These are phyloP conservation scores for Exophiala oligosperma DNA, from an alignment of 2,329 filamentous ascomycete species.

Conservation along the genomic window DNA sequence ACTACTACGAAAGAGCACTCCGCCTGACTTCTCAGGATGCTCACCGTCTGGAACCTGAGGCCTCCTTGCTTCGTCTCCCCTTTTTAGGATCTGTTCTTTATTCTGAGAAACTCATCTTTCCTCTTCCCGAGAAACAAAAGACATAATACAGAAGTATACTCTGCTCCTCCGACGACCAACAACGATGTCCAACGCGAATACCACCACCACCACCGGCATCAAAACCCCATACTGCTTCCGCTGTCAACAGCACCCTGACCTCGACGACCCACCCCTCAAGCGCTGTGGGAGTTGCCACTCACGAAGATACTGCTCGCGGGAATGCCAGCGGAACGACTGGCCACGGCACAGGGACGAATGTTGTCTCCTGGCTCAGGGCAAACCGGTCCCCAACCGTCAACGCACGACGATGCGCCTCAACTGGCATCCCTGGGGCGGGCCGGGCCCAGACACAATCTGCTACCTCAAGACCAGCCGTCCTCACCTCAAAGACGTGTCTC, in stretches of 20 bases:
- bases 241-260: constrained; percentile 6
- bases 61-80: too few relatives aligned
- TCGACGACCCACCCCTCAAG: constrained; percentile 1
- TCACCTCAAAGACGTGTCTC: constrained; percentile 9
- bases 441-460: constrained; percentile 11
- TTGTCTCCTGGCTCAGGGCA: constrained; percentile 2
- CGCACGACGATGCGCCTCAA: constrained; percentile 1
- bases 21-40: too few relatives aligned
- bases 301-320: constrained; percentile 6
- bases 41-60: too few relatives aligned
- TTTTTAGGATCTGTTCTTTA: too few relatives aligned
- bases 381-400: neutral
- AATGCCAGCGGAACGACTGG: constrained; percentile 11
- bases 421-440: neutral
- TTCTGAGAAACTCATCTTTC: too few relatives aligned
- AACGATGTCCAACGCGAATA: too few relatives aligned
- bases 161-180: too few relatives aligned
- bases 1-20: too few relatives aligned
- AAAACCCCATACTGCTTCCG: constrained; percentile 5
- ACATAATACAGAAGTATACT: too few relatives aligned
- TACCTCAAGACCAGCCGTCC: constrained; percentile 9
- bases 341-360: constrained; percentile 7
- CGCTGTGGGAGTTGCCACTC: constrained; percentile 2
- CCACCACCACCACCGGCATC: too few relatives aligned
- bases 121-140: too few relatives aligned